A percentile compares a stretch with the other conserved stretches of the same genome.
phyloP scores from a whole-genome alignment of 495 filamentous ascomycete genomes.

The Trichoderma orchidacearum region DNA sequence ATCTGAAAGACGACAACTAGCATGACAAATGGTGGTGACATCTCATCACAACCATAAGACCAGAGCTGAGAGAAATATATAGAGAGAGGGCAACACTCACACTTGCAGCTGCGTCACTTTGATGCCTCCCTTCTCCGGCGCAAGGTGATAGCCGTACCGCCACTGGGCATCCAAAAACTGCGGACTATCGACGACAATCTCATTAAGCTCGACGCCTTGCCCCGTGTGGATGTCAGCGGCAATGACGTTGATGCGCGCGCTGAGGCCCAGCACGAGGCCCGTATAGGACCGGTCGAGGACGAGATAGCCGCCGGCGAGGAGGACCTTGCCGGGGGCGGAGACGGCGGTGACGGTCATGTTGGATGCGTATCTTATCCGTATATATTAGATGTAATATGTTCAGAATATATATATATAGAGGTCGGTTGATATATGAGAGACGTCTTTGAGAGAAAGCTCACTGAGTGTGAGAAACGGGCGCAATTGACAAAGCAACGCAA shows the following conservation, averaged over 20 bases:
- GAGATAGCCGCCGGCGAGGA: conserved; percentile 88
- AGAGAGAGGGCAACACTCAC: conserved; percentile 36
- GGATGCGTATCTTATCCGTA: conserved; percentile 4
- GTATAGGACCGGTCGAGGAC: conserved; percentile 82
- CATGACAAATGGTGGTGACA: too few relatives aligned
- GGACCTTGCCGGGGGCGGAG: conserved; percentile 91
- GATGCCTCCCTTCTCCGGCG: conserved; percentile 58
- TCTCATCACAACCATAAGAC: background rate
- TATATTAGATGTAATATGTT: background rate
- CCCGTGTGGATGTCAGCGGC: conserved; percentile 50
- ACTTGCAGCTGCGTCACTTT: conserved; percentile 62
- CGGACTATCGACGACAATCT: conserved; percentile 76
- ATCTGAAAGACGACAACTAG: background rate
- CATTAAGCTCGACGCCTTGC: conserved; percentile 41
- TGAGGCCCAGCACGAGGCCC: conserved; percentile 84
- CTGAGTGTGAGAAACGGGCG: too few relatives aligned
- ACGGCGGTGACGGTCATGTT: conserved; percentile 41
- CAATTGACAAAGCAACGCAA: too few relatives aligned
- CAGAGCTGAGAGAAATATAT: background rate
- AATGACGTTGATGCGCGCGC: conserved; percentile 80
- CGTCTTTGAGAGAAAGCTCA: too few relatives aligned
- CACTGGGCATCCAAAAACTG: conserved; percentile 80
- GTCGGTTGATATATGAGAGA: too few relatives aligned
- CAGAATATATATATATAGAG: background rate
- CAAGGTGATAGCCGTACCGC: conserved; percentile 64